Base-by-base conservation (phyloP, 2,329 filamentous ascomycete species). In the Cryphonectria nitschkei region DNA sequence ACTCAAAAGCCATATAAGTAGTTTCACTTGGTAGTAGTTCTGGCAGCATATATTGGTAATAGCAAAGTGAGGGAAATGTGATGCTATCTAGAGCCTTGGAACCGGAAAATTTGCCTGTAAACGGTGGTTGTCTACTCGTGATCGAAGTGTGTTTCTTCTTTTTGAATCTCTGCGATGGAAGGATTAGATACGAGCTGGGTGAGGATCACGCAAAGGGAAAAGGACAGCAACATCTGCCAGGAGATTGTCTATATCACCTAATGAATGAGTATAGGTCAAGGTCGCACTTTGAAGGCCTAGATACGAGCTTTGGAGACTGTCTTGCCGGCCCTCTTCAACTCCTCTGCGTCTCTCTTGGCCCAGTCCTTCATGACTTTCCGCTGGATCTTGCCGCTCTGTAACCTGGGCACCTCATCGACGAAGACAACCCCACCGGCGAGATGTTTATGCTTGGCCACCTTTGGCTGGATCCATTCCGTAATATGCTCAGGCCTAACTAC, bases 341-440 rank as follows among this genome's bases (percentile, higher is more conserved):
- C 76, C 11, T 70, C 74, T 0, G 83, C 84, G 77, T 89, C 87
- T 70, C 80, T 80, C 79, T 86, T 88, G 8, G 87, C 84, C 86
- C 86, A 88, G 60, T 88, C 85, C 74, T 84, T 83, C 80, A 89
- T 80, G 7, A 84, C 76, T 74, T 88, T 88, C 65, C 87, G 80
- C 76, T 86, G 82, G 66, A 89, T 88, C 81, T 89, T 90, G 11
- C 87, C 87, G 71, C 84, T 86, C 16, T 85, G 83, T 62, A 88
- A 78, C 76, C 88, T 88, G 0, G 87, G 87, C 68, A 89, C 84
- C 73, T 86, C 85, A 65, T 88, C 84, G 8, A 89, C 82, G 72
- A 89, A 88, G 37, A 82, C 79, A 39, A 88, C 82, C 4, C 86
- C 86, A 2, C 86, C 86, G 0, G 80, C 81, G 1, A 88, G 79